Evolutionary conservation across 2,329 filamentous ascomycete species (phyloP).

Genomic region (Aspergillus sp.): DNA sequence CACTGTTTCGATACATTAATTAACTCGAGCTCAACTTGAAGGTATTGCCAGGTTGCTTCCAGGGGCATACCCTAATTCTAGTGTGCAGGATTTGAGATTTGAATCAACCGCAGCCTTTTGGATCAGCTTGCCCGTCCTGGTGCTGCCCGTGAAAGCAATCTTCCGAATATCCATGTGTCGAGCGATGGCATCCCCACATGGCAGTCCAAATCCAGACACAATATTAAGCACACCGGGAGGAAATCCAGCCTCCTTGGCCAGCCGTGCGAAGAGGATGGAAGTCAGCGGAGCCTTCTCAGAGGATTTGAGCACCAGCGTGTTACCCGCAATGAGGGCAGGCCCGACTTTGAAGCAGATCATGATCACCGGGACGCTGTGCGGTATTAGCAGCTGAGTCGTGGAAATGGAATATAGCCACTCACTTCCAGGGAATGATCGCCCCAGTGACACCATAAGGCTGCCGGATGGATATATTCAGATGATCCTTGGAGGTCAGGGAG

Average conservation of each 20-base stretch:
- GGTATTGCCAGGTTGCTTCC: neutral
- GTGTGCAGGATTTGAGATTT: constrained; percentile 20
- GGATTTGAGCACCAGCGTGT: constrained; percentile 8
- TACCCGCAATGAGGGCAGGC: neutral
- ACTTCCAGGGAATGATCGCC: neutral
- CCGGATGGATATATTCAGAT: neutral
- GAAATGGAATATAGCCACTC: neutral
- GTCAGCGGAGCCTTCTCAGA: constrained; percentile 8
- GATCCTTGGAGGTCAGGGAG: neutral
- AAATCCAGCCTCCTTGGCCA: constrained; percentile 6
- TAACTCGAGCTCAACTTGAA: neutral
- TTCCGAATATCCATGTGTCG: constrained; percentile 16
- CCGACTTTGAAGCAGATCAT: neutral
- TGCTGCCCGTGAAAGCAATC: constrained; percentile 25
- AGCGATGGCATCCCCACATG: constrained; percentile 33
- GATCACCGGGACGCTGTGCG: neutral
- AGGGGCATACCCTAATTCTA: constrained; percentile 18
- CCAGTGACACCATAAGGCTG: neutral
- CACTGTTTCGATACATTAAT: constrained; percentile 5
- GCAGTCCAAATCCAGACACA: constrained; percentile 58
- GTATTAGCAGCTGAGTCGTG: neutral
- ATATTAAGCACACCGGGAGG: constrained; percentile 49
- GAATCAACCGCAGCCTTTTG: constrained; percentile 12
- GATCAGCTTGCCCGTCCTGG: constrained; percentile 16
- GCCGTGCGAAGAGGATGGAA: neutral